Evolutionary conservation across 2,329 filamentous ascomycete genomes (phyloP).

Genomic region (Ilyonectria sp.): DNA sequence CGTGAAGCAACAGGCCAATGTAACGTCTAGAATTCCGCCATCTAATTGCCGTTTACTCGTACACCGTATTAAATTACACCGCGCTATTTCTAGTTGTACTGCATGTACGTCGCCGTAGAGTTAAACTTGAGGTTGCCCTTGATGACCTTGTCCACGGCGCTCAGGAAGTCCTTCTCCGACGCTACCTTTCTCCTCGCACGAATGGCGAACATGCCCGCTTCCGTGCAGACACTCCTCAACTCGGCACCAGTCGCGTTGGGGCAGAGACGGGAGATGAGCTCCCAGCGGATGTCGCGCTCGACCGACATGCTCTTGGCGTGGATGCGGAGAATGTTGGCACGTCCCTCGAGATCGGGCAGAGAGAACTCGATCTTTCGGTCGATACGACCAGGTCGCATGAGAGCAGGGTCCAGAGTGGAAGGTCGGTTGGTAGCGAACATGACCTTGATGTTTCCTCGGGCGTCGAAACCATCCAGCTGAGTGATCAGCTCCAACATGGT

Average conservation of each 20-base stretch:
- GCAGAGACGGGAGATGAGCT: constrained; percentile 96
- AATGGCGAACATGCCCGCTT: constrained; percentile 99
- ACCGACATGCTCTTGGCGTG: constrained; percentile 99
- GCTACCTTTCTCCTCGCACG: constrained; percentile 95
- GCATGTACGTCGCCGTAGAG: constrained; percentile 97
- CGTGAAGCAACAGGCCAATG: constrained; percentile 40
- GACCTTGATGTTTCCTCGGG: constrained; percentile 98
- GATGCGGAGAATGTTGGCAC: constrained; percentile 97
- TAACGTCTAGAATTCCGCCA: constrained; percentile 45
- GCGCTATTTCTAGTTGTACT: constrained; percentile 85
- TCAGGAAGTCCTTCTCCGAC: constrained; percentile 98
- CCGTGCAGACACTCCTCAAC: constrained; percentile 94
- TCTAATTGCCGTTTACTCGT: constrained; percentile 51
- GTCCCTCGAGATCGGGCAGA: constrained; percentile 94
- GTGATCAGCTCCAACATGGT: constrained; percentile 99
- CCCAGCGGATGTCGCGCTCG: constrained; percentile 98
- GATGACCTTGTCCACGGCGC: constrained; percentile 99
- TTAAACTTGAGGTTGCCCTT: constrained; percentile 99
- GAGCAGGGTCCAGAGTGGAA: constrained; percentile 93
- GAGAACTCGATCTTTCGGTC: constrained; percentile 99
- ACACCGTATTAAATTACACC: constrained; percentile 52
- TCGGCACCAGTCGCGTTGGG: constrained; percentile 98
- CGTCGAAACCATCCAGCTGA: constrained; percentile 96
- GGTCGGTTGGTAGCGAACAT: constrained; percentile 99
- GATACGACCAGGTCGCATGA: constrained; percentile 97